phyloP scores from a whole-genome alignment of 2,329 filamentous ascomycete species.

The Colletotrichum abscissum region DNA sequence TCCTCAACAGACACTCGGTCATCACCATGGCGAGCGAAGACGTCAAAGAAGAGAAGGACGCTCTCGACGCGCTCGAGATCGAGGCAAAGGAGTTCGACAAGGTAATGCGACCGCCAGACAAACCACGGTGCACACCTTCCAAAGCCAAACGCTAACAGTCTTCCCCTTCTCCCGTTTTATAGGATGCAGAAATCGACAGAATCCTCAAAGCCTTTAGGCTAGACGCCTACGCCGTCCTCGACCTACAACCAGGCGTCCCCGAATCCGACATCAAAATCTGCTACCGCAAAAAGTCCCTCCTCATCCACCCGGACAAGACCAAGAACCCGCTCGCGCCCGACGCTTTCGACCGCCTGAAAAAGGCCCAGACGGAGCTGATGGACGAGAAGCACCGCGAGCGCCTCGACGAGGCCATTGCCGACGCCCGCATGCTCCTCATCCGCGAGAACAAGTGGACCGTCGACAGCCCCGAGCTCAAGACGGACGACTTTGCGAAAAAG shows the following conservation, averaged over 20 bases:
- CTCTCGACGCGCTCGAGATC: conserved; percentile 82
- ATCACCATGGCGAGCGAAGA: conserved; percentile 51
- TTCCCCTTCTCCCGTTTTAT: neutral
- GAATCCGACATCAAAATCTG: conserved; percentile 95
- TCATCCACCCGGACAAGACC: conserved; percentile 99
- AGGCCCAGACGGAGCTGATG: conserved; percentile 90
- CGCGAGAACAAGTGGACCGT: conserved; percentile 93
- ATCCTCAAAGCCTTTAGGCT: conserved; percentile 91
- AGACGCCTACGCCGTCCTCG: conserved; percentile 88
- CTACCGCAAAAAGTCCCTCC: conserved; percentile 97
- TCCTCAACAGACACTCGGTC: neutral
- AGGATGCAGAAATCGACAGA: conserved; percentile 96
- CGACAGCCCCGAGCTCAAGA: conserved; percentile 88
- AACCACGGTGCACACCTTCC: neutral
- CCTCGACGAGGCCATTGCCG: conserved; percentile 94
- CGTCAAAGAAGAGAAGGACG: conserved; percentile 73
- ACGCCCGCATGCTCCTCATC: conserved; percentile 94
- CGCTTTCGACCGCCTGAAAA: conserved; percentile 95
- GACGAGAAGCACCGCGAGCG: conserved; percentile 91
- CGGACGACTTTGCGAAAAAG: conserved; percentile 81
- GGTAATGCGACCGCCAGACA: conserved; percentile 54
- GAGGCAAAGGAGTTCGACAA: conserved; percentile 94
- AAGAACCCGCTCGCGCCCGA: conserved; percentile 90
- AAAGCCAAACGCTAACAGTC: neutral
- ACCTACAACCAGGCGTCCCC: conserved; percentile 93